phyloP scores from a whole-genome alignment of 768 basidiomycete species.

The Psilocybe sp. region DNA sequence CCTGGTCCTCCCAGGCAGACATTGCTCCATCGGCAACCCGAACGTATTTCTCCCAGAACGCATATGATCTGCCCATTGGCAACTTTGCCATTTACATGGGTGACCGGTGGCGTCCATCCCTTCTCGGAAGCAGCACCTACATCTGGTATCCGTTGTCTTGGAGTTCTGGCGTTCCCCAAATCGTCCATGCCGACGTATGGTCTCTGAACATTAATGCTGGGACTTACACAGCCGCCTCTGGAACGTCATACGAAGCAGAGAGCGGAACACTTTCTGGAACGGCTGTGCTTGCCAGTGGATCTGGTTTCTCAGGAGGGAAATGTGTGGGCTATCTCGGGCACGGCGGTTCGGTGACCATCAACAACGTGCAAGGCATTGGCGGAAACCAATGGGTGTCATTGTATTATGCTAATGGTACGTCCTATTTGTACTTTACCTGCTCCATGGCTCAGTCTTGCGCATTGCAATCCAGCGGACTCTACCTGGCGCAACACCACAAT shows the following conservation, averaged over 20 bases:
- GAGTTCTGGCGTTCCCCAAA: conserved; percentile 50
- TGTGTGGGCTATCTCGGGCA: conserved; percentile 58
- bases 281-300: conserved; percentile 38
- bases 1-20: conserved; percentile 57
- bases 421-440: background rate
- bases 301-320: conserved; percentile 50
- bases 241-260: conserved; percentile 58
- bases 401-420: conserved; percentile 53
- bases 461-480: conserved; percentile 37
- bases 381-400: conserved; percentile 57
- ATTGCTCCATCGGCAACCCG: conserved; percentile 47
- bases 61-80: conserved; percentile 49
- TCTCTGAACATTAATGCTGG: conserved; percentile 47
- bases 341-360: conserved; percentile 55
- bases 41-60: conserved; percentile 64
- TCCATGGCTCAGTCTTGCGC: background rate
- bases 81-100: conserved; percentile 59
- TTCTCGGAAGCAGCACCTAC: conserved; percentile 56
- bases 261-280: conserved; percentile 45
- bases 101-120: conserved; percentile 55
- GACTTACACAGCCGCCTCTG: conserved; percentile 46
- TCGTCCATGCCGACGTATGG: conserved; percentile 58
- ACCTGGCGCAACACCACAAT: conserved; percentile 59
- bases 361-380: conserved; percentile 53
- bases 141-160: conserved; percentile 62